These are phyloP conservation scores for Apophysomyces sp. DNA, from an alignment of 371 early-diverging fungal genomes.

Conservation along the genomic window DNA sequence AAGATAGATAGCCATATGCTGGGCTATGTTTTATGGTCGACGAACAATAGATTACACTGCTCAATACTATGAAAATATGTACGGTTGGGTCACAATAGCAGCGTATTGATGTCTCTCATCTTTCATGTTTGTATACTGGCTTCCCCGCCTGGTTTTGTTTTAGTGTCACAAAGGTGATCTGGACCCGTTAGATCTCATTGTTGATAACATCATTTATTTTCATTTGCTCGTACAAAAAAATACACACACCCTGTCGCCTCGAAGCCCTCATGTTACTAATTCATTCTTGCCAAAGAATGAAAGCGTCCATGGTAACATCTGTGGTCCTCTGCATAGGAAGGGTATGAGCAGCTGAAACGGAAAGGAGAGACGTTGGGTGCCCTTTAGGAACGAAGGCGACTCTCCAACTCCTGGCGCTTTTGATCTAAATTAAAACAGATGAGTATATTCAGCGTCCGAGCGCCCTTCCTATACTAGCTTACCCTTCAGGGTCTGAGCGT, in stretches of 20 bases:
- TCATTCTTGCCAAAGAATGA: not conserved
- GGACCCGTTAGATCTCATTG: too few relatives aligned
- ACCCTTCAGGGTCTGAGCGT: conserved; percentile 47
- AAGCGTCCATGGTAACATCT: not conserved
- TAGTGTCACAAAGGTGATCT: too few relatives aligned
- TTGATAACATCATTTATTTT: too few relatives aligned
- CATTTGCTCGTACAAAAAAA: not conserved
- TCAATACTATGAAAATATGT: too few relatives aligned
- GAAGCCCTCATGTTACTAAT: not conserved
- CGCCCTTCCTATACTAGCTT: conserved; percentile 1
- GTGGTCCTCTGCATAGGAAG: not conserved
- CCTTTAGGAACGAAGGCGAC: conserved; percentile 29
- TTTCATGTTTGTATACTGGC: too few relatives aligned
- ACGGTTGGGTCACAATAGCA: too few relatives aligned
- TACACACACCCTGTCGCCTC: not conserved
- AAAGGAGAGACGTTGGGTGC: not conserved
- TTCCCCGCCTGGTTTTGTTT: too few relatives aligned
- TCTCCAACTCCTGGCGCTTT: conserved; percentile 28
- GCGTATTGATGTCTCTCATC: too few relatives aligned
- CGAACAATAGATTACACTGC: too few relatives aligned
- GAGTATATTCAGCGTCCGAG: not conserved
- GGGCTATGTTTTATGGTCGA: too few relatives aligned
- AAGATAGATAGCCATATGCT: too few relatives aligned
- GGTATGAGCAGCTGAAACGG: not conserved
- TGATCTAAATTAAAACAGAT: conserved; percentile 12